phyloP scores from a whole-genome alignment of 2,329 filamentous ascomycete genomes.

The Boeremia exigua region DNA sequence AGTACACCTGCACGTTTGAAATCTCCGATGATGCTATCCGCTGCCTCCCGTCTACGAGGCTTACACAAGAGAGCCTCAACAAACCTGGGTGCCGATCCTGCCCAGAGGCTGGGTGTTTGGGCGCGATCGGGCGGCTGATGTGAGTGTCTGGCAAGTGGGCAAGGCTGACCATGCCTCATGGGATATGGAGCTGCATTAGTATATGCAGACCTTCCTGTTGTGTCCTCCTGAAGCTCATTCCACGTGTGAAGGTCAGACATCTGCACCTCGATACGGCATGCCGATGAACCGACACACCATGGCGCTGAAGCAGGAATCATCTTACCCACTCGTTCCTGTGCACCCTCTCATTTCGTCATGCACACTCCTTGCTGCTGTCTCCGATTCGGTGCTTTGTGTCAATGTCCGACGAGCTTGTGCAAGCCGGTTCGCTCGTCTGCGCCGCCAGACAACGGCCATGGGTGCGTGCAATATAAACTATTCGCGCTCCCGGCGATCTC shows the following conservation, averaged over 20 bases:
- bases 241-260: constrained; percentile 33
- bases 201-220: constrained; percentile 28
- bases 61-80: constrained; percentile 11
- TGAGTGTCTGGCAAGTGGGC: neutral
- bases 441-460: constrained; percentile 6
- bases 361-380: constrained; percentile 27
- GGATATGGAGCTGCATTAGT: constrained; percentile 17
- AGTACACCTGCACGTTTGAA: constrained; percentile 5
- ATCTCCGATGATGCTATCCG: constrained; percentile 17
- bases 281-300: constrained; percentile 21
- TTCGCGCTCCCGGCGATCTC: constrained; percentile 17
- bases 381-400: constrained; percentile 18
- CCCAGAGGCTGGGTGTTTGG: neutral
- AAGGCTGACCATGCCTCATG: constrained; percentile 12
- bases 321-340: constrained; percentile 31
- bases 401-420: constrained; percentile 16
- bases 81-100: constrained; percentile 5
- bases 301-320: constrained; percentile 24
- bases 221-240: constrained; percentile 35
- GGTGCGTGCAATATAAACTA: constrained; percentile 24
- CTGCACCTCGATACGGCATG: constrained; percentile 24
- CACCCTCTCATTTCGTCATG: constrained; percentile 32
- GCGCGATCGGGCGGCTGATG: neutral
- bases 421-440: constrained; percentile 12
- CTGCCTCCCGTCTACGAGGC: constrained; percentile 14